These are phyloP conservation scores for Solanum ossicruentum DNA, from an alignment of 257 asterid species.

Conservation along the genomic window DNA sequence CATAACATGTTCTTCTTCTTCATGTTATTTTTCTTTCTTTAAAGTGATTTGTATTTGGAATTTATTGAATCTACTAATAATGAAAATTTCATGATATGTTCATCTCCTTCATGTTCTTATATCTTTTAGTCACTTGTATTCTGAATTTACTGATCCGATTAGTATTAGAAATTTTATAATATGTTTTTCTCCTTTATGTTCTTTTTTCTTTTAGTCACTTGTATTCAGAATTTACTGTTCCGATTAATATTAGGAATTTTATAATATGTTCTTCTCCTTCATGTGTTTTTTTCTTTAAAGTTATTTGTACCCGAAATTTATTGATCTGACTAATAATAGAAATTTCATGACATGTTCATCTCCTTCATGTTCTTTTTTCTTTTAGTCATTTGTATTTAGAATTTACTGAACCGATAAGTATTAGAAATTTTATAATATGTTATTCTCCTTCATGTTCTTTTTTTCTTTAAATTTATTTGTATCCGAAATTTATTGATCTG, in stretches of 20 bases:
- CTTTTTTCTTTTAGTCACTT: not conserved
- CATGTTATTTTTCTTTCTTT: no score
- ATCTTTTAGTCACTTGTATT: not conserved
- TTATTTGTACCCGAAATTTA: not conserved
- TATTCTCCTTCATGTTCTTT: not conserved
- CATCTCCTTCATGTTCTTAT: not conserved
- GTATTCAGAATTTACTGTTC: not conserved
- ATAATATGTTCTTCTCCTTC: not conserved
- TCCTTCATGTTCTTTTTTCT: not conserved
- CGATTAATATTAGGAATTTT: not conserved
- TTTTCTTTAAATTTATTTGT: not conserved
- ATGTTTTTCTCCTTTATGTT: not conserved
- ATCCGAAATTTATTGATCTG: not conserved
- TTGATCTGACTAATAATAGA: not conserved
- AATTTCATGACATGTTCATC: not conserved
- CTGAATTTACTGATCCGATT: not conserved
- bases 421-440: not conserved
- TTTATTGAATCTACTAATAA: not conserved
- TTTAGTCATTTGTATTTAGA: no score
- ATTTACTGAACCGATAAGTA: not conserved
- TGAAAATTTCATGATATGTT: not conserved
- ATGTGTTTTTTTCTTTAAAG: not conserved
- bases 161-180: not conserved
- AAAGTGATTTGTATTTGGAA: not conserved
- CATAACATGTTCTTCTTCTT: not conserved